Conservation (phyloP, 768 basidiomycete species). For the Gloeostereum incarnatum region DNA sequence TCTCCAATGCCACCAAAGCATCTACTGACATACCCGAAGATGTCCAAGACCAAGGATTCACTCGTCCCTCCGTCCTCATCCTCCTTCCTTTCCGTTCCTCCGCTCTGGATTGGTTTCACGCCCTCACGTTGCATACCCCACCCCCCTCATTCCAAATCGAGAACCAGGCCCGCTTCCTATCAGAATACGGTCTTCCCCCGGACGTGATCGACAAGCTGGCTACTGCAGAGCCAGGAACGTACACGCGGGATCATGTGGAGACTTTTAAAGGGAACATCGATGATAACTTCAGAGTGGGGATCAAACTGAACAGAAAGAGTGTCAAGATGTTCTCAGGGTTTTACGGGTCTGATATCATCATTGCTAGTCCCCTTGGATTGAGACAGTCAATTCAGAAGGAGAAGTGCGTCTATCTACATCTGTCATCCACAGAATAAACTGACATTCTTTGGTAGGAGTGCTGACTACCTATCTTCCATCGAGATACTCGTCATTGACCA, state of each 20-base stretch:
- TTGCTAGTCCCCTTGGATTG: constrained; percentile 90
- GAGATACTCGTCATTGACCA: constrained; percentile 90
- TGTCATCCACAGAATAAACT: background rate
- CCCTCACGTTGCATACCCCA: constrained; percentile 70
- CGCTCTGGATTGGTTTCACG: constrained; percentile 75
- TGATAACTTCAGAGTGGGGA: constrained; percentile 86
- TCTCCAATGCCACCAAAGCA: constrained; percentile 61
- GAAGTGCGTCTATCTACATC: constrained; percentile 42
- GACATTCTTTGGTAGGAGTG: constrained; percentile 37
- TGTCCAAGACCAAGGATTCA: constrained; percentile 95
- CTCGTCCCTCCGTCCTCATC: constrained; percentile 87
- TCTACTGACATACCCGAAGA: constrained; percentile 55
- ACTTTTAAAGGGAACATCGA: constrained; percentile 97
- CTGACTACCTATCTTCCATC: constrained; percentile 89
- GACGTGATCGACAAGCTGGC: constrained; percentile 77
- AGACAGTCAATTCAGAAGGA: constrained; percentile 92
- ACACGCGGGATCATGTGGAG: constrained; percentile 84
- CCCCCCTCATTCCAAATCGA: constrained; percentile 74
- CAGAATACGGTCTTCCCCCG: constrained; percentile 76
- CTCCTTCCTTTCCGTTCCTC: constrained; percentile 91
- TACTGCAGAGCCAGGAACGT: constrained; percentile 61
- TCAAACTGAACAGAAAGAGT: constrained; percentile 89
- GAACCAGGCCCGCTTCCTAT: constrained; percentile 72
- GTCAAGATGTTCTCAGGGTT: constrained; percentile 89
- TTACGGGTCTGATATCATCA: constrained; percentile 82